These are phyloP conservation scores for Fusarium torreyae DNA, from an alignment of 2,329 filamentous ascomycete genomes.

Conservation along the genomic window DNA sequence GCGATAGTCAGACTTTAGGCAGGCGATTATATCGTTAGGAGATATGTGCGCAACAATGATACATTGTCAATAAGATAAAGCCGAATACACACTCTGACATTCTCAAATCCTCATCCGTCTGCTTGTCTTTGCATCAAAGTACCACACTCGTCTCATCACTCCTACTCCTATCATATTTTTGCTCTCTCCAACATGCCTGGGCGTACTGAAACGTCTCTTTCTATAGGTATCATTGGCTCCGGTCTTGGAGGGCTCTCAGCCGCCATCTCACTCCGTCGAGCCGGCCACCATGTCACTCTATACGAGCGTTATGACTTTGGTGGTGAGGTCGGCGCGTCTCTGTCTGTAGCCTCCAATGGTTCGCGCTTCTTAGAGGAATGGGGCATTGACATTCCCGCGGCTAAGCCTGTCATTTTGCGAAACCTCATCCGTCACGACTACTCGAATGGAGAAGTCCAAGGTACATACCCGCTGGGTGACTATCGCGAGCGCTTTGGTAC, in stretches of 20 bases:
- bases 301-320: slow-evolving; percentile 74
- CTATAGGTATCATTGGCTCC: slow-evolving; percentile 53
- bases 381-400: slow-evolving; percentile 55
- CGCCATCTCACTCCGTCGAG: slow-evolving; percentile 67
- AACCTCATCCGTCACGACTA: slow-evolving; percentile 32
- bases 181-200: slow-evolving; percentile 6
- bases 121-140: not conserved
- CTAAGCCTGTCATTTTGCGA: slow-evolving; percentile 11
- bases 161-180: too few relatives aligned
- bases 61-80: not conserved
- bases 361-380: slow-evolving; percentile 75
- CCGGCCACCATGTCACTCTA: slow-evolving; percentile 63
- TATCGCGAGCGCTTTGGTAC: slow-evolving; percentile 23
- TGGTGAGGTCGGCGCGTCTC: slow-evolving; percentile 73
- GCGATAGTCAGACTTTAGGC: not conserved
- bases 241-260: slow-evolving; percentile 69
- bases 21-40: not conserved
- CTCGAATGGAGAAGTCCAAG: slow-evolving; percentile 9
- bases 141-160: not conserved
- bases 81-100: not conserved
- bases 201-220: slow-evolving; percentile 20
- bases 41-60: slow-evolving; percentile 4
- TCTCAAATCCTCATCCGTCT: not conserved
- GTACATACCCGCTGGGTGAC: slow-evolving; percentile 23
- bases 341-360: slow-evolving; percentile 75